These are phyloP conservation scores for Colletotrichum sp. DNA, from an alignment of 2,329 filamentous ascomycete species.

Conservation along the genomic window DNA sequence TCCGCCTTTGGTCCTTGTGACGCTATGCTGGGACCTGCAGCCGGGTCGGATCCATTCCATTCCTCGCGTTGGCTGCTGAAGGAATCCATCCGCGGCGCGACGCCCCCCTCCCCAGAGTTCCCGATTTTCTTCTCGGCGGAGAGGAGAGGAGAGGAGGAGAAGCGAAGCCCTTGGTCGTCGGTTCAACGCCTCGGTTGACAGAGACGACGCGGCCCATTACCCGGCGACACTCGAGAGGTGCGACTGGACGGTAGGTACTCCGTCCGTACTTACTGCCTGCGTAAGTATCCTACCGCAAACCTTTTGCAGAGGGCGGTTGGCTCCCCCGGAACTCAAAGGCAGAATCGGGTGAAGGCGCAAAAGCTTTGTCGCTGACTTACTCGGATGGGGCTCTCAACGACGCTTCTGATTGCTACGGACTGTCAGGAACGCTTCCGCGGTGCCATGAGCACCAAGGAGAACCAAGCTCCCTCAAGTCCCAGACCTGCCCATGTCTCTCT, in stretches of 20 bases:
- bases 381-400: conserved; percentile 6
- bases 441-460: conserved; percentile 10
- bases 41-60: conserved; percentile 6
- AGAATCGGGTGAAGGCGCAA: conserved; percentile 1
- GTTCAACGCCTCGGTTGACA: not conserved
- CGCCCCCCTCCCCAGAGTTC: conserved; percentile 10
- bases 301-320: not conserved
- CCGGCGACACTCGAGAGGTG: not conserved
- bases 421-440: conserved; percentile 17
- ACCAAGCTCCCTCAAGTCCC: not conserved
- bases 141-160: not conserved
- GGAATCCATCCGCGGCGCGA: conserved; percentile 7
- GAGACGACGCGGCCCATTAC: not conserved
- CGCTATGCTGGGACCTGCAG: conserved; percentile 21
- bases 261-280: not conserved
- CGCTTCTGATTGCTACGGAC: conserved; percentile 20
- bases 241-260: not conserved
- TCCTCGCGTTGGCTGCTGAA: conserved; percentile 15
- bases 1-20: conserved; percentile 11
- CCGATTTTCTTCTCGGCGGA: not conserved
- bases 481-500: conserved; percentile 13
- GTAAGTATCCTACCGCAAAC: not conserved
- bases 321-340: not conserved
- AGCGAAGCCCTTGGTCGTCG: not conserved
- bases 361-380: conserved; percentile 16